Evolutionary conservation across 208 protist species (phyloP).

Genomic region (Leishmania tarentolae): DNA sequence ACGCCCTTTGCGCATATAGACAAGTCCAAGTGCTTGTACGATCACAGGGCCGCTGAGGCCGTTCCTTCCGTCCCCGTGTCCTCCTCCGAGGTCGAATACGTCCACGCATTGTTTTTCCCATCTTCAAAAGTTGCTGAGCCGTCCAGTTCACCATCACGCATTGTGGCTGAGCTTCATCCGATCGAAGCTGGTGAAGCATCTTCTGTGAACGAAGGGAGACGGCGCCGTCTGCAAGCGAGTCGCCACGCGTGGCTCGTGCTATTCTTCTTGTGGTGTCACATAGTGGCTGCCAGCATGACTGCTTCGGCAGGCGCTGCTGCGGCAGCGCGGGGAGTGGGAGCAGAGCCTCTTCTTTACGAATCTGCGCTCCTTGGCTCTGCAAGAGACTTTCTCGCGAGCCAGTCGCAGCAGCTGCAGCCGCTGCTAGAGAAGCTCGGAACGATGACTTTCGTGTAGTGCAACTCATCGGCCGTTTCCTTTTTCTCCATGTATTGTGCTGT

Average conservation of each 20-base stretch:
- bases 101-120: conserved; percentile 20
- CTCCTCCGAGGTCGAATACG: not conserved
- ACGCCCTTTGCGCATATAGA: conserved; percentile 38
- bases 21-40: conserved; percentile 18
- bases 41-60: not conserved
- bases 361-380: not conserved
- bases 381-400: conserved; percentile 6
- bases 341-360: not conserved
- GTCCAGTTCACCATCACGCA: not conserved
- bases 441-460: not conserved
- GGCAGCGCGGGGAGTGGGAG: not conserved
- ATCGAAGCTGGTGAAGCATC: not conserved
- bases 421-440: not conserved
- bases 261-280: conserved; percentile 50
- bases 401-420: conserved; percentile 10
- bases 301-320: not conserved
- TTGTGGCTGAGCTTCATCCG: conserved; percentile 12
- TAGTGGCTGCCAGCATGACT: not conserved
- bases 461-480: not conserved
- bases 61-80: not conserved
- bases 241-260: conserved; percentile 47
- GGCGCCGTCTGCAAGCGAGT: conserved; percentile 29
- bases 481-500: not conserved
- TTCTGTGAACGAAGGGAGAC: conserved; percentile 18
- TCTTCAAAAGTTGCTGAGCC: not conserved